Evolutionary conservation across 257 asterid species (phyloP).

Genomic region (Solanum gracilifrons): DNA sequence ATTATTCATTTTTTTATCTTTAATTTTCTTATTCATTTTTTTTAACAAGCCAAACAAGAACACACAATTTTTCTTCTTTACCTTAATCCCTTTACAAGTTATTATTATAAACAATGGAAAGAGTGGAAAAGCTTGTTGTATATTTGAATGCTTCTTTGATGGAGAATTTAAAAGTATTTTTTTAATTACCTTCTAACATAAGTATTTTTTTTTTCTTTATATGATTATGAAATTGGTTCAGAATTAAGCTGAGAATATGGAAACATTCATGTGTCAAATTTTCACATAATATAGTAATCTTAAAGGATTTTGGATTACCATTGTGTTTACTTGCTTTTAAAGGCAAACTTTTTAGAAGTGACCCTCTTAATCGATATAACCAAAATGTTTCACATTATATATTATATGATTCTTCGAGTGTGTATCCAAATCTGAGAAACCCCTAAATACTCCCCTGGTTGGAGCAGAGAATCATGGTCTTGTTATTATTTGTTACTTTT

Average conservation of each 20-base stretch:
- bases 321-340: neutral
- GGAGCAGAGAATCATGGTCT: neutral
- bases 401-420: neutral
- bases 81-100: neutral
- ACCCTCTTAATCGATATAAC: neutral
- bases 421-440: fast-evolving
- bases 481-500: neutral
- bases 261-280: neutral
- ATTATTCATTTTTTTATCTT: neutral
- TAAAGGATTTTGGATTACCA: neutral
- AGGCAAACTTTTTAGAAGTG: neutral
- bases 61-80: neutral
- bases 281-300: neutral
- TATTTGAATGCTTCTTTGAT: neutral
- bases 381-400: neutral
- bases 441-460: neutral
- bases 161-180: neutral
- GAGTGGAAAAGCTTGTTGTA: neutral
- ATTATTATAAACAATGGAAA: neutral
- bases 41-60: neutral
- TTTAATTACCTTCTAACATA: neutral
- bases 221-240: neutral
- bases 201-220: neutral
- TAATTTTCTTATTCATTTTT: neutral
- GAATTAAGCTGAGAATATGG: neutral